Base-by-base conservation (phyloP, 78 protist genomes). In the Corallochytrium limacisporum region DNA sequence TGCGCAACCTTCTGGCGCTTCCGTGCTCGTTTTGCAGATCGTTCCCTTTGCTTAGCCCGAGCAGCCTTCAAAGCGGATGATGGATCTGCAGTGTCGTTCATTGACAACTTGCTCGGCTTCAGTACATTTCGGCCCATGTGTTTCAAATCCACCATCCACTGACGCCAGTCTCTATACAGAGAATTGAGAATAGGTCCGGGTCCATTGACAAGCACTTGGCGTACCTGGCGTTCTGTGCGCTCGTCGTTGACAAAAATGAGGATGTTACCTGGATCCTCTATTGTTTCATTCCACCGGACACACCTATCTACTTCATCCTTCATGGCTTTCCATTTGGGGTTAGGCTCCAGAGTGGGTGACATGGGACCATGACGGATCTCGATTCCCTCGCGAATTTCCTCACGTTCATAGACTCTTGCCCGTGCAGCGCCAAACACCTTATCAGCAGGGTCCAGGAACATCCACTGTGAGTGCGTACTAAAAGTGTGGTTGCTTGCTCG, bases 321-420 rank as follows among this genome's bases (percentile, higher is more conserved):
- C n/a, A n/a, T n/a, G 24, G 15, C 20, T 20, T 12, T 18, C 87
- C 87, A 81, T 55, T 81, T 81, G 24, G 82, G 82, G 31, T 74
- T 65, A 9, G 7, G 66, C 31, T 81, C 87, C n/a, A 81, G 61
- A 4, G 29, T 10, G n/a, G 9, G 57, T 53, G n/a, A 15, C 29
- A 53, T 53, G 20, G 26, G n/a, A 53, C 42, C 9, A 53, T 10
- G 46, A 40, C 46, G 46, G 22, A 40, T 12, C 46, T n/a, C n/a
- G n/a, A n/a, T n/a, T n/a, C n/a, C n/a, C n/a, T n/a, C n/a, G 46
- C 12, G 22, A 12, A 12, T 40, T 40, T 40, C 46, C 22, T 47
- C 22, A 47, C 53, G 7, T 26, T n/a, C 33, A 6, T 3, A 32
- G 55, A 31, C 47, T 13, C 51, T 3, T 50, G 22, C 48, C 46